Evolutionary conservation across 257 asterid genomes (phyloP).

Genomic region (Ilex aquifolium): DNA sequence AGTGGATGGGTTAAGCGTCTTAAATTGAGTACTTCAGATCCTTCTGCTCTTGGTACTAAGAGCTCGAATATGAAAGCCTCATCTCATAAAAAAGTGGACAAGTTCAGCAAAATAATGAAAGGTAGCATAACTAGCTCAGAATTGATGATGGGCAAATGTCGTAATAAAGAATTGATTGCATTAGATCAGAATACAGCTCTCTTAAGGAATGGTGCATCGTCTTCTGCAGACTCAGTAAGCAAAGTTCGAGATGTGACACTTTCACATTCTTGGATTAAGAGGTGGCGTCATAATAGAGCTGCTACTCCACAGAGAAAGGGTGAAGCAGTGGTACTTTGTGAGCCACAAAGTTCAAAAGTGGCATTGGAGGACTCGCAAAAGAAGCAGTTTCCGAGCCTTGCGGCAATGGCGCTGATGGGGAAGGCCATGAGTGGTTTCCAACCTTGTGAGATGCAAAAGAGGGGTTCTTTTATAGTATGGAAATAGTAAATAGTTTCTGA

Average conservation of each 20-base stretch:
- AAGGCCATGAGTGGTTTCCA: conserved; percentile 52
- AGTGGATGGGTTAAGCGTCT: conserved; percentile 77
- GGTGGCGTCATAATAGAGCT: conserved; percentile 41
- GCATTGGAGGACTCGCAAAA: conserved; percentile 34
- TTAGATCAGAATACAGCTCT: conserved; percentile 15
- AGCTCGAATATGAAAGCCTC: conserved; percentile 25
- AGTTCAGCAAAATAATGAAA: conserved; percentile 11
- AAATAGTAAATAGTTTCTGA: conserved; percentile 35
- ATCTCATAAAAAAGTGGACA: conserved; percentile 24
- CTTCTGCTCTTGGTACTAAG: conserved; percentile 37
- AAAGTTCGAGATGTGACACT: conserved; percentile 24
- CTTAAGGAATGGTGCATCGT: conserved; percentile 11
- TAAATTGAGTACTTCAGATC: conserved; percentile 32
- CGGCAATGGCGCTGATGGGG: conserved; percentile 80
- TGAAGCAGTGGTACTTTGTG: conserved; percentile 31
- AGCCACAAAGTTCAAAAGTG: conserved; percentile 38
- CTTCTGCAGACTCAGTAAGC: conserved; percentile 13
- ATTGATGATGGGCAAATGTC: conserved; percentile 14
- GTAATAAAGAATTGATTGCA: conserved; percentile 19
- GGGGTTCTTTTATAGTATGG: conserved; percentile 65
- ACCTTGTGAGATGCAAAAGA: conserved; percentile 41
- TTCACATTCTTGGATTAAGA: conserved; percentile 68
- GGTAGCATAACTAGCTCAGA: conserved; percentile 20
- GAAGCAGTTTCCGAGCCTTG: conserved; percentile 77
- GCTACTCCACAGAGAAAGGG: conserved; percentile 18